These are phyloP conservation scores for Blumeriella jaapii DNA, from an alignment of 2,329 filamentous ascomycete genomes.

Conservation along the genomic window DNA sequence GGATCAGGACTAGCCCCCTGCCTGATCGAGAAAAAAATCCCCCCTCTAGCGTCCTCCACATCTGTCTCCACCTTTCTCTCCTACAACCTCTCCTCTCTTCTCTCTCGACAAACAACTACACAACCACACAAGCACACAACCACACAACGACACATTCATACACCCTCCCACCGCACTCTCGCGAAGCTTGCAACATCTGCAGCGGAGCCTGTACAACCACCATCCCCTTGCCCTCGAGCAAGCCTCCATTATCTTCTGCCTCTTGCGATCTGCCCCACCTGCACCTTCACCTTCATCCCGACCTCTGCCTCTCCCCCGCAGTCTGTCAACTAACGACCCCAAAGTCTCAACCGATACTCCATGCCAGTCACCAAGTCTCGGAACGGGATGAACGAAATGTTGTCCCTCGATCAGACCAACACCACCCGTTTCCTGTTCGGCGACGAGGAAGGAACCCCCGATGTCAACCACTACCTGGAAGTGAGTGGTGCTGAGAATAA, in stretches of 20 bases:
- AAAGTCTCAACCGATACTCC: slow-evolving; percentile 78
- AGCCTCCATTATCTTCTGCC: slow-evolving; percentile 2
- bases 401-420: slow-evolving; percentile 68
- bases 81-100: not conserved
- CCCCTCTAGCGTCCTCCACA: not conserved
- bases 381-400: slow-evolving; percentile 52
- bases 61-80: not conserved
- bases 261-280: slow-evolving; percentile 4
- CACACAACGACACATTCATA: not conserved
- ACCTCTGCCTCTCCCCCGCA: slow-evolving; percentile 10
- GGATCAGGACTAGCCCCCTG: not conserved
- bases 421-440: slow-evolving; percentile 79
- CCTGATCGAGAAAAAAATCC: not conserved
- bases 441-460: slow-evolving; percentile 52
- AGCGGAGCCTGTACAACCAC: slow-evolving; percentile 5
- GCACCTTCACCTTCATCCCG: slow-evolving; percentile 5
- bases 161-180: not conserved
- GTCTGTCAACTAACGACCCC: slow-evolving; percentile 17
- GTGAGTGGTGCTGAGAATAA: slow-evolving; percentile 68
- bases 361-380: slow-evolving; percentile 75
- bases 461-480: slow-evolving; percentile 58
- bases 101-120: not conserved
- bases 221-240: slow-evolving; percentile 1
- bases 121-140: too few species aligned
- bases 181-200: slow-evolving; percentile 1